A percentile compares a stretch with the other conserved stretches of the same genome.
These are phyloP conservation scores for Colletotrichum sp. DNA, from an alignment of 2,329 filamentous ascomycete genomes.

Conservation along the genomic window DNA sequence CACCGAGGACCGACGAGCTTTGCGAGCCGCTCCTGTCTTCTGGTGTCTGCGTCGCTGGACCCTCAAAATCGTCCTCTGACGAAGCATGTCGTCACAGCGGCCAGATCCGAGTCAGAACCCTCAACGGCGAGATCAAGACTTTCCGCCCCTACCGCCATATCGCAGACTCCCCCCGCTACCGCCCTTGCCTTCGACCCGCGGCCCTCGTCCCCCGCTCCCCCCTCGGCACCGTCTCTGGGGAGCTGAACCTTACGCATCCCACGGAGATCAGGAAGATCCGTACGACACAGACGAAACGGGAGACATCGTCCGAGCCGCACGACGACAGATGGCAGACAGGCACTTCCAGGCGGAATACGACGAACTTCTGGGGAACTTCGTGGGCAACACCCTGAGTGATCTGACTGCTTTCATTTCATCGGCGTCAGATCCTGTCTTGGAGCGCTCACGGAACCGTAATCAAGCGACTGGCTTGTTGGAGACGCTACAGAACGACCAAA, in stretches of 20 bases:
- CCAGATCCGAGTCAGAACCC: constrained; percentile 25
- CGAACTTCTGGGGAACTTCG: constrained; percentile 15
- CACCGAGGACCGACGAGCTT: not conserved
- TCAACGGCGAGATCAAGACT: constrained; percentile 35
- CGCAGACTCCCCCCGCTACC: constrained; percentile 36
- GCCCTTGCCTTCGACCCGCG: not conserved
- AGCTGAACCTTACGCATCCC: not conserved
- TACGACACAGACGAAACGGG: not conserved
- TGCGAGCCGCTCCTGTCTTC: not conserved
- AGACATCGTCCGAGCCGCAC: not conserved
- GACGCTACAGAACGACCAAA: constrained; percentile 13
- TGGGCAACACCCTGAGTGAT: constrained; percentile 11
- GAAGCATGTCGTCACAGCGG: constrained; percentile 23
- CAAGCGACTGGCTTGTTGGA: not conserved
- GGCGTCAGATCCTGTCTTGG: not conserved
- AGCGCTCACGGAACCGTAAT: not conserved
- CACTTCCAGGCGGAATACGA: constrained; percentile 22
- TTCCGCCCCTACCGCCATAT: constrained; percentile 32
- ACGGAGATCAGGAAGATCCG: not conserved
- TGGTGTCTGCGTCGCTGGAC: constrained; percentile 18
- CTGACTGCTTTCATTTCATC: constrained; percentile 12
- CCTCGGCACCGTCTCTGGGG: constrained; percentile 6
- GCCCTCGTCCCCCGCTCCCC: not conserved
- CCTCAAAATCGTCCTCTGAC: constrained; percentile 1
- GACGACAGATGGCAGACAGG: constrained; percentile 16